phyloP scores from a whole-genome alignment of 345 rosid genomes.

The Schrenkiella parvula region DNA sequence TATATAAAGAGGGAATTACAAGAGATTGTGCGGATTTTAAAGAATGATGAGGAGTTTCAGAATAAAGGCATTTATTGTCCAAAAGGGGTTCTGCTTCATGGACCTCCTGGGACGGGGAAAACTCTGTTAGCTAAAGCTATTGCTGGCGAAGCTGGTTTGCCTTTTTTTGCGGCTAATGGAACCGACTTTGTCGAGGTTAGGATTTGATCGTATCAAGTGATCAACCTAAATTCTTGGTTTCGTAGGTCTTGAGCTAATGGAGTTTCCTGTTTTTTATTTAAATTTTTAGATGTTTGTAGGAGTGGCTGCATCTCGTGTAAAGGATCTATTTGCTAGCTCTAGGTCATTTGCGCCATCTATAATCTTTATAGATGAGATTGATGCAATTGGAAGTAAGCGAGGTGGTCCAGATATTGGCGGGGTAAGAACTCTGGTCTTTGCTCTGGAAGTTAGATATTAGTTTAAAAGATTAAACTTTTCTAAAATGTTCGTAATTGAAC shows the following conservation, averaged over 20 bases:
- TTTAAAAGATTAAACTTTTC: neutral
- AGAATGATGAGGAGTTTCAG: constrained; percentile 90
- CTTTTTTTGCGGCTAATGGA: constrained; percentile 95
- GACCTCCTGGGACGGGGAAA: constrained; percentile 98
- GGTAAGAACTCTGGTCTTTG: constrained; percentile 45
- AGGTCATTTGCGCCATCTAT: constrained; percentile 93
- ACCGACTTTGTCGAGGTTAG: constrained; percentile 95
- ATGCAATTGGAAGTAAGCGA: constrained; percentile 97
- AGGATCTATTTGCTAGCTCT: constrained; percentile 90
- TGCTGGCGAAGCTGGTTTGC: constrained; percentile 98
- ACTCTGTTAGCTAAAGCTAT: constrained; percentile 96
- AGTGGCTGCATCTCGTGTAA: constrained; percentile 97
- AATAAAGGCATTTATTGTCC: constrained; percentile 94
- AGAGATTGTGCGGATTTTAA: constrained; percentile 83
- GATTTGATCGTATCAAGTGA: too few relatives aligned
- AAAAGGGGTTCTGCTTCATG: constrained; percentile 95
- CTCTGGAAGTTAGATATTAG: neutral
- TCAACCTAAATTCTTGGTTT: too few relatives aligned
- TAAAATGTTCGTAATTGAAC: constrained; percentile 7
- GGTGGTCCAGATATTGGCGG: constrained; percentile 99
- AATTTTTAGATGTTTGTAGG: constrained; percentile 90
- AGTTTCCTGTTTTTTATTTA: neutral
- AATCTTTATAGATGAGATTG: constrained; percentile 94
- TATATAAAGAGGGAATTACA: constrained; percentile 88
- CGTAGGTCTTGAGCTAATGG: constrained; percentile 14